A percentile compares a stretch with the other conserved stretches of the same genome.
phyloP scores from a whole-genome alignment of 2,329 filamentous ascomycete genomes.

The Pyrenophora graminea region DNA sequence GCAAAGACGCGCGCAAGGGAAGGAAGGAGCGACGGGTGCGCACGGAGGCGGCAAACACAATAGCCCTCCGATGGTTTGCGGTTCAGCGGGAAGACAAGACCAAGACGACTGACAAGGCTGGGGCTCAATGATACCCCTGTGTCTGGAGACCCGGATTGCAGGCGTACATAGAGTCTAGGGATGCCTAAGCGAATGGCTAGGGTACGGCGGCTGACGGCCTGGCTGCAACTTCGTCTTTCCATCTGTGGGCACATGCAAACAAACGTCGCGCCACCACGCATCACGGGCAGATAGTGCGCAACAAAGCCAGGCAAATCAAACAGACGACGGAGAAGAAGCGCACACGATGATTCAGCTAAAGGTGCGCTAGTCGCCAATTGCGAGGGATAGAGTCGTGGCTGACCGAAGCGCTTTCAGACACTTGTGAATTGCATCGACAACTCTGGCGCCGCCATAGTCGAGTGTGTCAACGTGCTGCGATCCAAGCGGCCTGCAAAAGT shows the following conservation, averaged over 20 bases:
- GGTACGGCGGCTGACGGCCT: not conserved
- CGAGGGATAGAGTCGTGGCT: conserved; percentile 23
- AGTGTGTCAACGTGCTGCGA: conserved; percentile 90
- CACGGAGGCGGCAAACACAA: conserved; percentile 26
- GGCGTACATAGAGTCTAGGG: conserved; percentile 9
- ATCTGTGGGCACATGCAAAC: conserved; percentile 4
- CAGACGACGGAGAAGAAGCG: not conserved
- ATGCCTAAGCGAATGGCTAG: conserved; percentile 11
- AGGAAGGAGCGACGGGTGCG: conserved; percentile 36
- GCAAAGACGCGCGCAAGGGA: conserved; percentile 11
- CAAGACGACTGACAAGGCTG: conserved; percentile 22
- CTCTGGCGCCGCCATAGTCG: conserved; percentile 94
- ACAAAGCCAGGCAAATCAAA: not conserved
- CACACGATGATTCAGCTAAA: conserved; percentile 47
- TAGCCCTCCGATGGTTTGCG: conserved; percentile 25
- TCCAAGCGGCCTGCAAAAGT: conserved; percentile 88
- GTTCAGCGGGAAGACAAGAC: conserved; percentile 13
- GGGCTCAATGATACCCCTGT: conserved; percentile 10
- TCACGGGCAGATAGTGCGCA: conserved; percentile 13
- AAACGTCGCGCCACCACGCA: conserved; percentile 6
- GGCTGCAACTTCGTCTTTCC: conserved; percentile 6
- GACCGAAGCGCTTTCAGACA: conserved; percentile 69
- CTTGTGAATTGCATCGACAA: conserved; percentile 99
- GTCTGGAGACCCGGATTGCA: conserved; percentile 5
- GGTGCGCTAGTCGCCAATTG: conserved; percentile 26